These are phyloP conservation scores for Vitis cinerea DNA, from an alignment of 164 flowering plant species.

Conservation along the genomic window DNA sequence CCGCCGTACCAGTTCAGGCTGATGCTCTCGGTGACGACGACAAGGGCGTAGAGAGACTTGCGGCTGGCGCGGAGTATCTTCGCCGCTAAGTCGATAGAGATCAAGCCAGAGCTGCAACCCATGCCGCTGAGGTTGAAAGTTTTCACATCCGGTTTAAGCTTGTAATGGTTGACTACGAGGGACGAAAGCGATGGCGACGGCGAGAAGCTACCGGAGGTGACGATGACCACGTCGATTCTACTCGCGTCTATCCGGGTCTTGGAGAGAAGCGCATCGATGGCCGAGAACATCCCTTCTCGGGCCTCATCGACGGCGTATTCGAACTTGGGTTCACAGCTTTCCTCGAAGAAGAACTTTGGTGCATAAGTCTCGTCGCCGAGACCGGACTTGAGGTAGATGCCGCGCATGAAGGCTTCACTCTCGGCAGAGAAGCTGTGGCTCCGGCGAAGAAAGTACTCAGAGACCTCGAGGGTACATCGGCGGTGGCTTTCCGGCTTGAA, in stretches of 20 bases:
- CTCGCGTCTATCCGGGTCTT: conserved; percentile 34
- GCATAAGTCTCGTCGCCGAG: conserved; percentile 61
- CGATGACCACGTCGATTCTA: conserved; percentile 35
- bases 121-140: conserved; percentile 58
- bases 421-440: conserved; percentile 15
- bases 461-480: conserved; percentile 30
- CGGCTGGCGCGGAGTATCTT: conserved; percentile 25
- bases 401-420: conserved; percentile 48
- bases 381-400: conserved; percentile 51
- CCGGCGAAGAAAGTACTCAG: conserved; percentile 34
- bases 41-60: conserved; percentile 34
- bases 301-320: conserved; percentile 44
- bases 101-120: conserved; percentile 60
- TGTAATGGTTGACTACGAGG: conserved; percentile 41
- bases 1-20: conserved; percentile 65
- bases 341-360: conserved; percentile 48
- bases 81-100: conserved; percentile 47
- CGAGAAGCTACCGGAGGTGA: conserved; percentile 49
- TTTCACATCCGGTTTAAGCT: conserved; percentile 36
- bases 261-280: conserved; percentile 32
- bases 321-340: conserved; percentile 23
- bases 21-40: conserved; percentile 54
- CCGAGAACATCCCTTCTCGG: conserved; percentile 43
- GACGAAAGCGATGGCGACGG: conserved; percentile 50
- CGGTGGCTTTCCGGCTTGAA: conserved; percentile 41